These are phyloP conservation scores for Elongisporangium anandrum DNA, from an alignment of 352 stramenopile genomes.

Conservation along the genomic window DNA sequence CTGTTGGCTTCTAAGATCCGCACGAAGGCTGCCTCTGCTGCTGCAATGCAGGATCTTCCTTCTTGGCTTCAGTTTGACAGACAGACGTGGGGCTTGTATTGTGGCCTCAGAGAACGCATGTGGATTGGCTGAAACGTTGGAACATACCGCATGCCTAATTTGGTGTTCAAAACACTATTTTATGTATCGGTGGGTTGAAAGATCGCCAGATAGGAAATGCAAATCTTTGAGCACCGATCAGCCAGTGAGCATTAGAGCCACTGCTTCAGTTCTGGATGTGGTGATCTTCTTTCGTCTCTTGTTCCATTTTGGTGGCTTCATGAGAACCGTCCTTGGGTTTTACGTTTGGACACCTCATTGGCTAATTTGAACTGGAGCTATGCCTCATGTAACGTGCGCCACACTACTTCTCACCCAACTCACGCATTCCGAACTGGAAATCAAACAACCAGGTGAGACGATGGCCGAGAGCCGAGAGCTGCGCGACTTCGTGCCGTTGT, in stretches of 20 bases:
- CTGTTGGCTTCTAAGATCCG: background rate
- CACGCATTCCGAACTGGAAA: background rate
- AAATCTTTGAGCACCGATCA: too few species aligned
- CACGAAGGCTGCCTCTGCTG: background rate
- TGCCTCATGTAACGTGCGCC: background rate
- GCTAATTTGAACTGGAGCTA: background rate
- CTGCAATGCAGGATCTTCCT: too few species aligned
- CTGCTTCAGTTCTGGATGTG: too few species aligned
- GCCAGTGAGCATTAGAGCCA: too few species aligned
- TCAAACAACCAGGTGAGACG: background rate
- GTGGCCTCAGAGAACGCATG: background rate
- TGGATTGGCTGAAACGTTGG: too few species aligned
- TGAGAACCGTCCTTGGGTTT: too few species aligned
- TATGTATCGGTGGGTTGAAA: background rate
- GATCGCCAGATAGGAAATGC: too few species aligned
- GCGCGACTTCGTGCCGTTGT: slow-evolving; percentile 50
- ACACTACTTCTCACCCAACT: background rate
- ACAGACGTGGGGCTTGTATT: too few species aligned
- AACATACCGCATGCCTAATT: background rate
- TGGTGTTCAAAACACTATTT: background rate
- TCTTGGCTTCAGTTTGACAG: too few species aligned
- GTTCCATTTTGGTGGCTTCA: too few species aligned
- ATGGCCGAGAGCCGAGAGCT: slow-evolving; percentile 1
- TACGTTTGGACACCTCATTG: too few species aligned
- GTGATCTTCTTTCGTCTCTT: too few species aligned